Evolutionary conservation across 371 early-diverging fungal species (phyloP).

Genomic region (Mortierella polycephala): DNA sequence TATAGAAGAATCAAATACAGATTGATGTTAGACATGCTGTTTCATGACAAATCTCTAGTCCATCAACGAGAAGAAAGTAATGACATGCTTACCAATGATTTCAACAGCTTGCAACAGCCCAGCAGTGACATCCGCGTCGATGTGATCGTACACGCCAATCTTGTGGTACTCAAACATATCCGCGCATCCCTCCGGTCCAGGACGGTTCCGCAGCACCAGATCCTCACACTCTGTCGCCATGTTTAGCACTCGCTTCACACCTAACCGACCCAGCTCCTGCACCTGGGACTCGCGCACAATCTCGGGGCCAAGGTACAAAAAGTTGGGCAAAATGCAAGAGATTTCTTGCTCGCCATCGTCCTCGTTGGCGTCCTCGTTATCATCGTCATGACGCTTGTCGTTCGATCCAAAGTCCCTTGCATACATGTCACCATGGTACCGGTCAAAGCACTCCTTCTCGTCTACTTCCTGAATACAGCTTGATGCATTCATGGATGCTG

Average conservation of each 20-base stretch:
- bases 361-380: slow-evolving; percentile 12
- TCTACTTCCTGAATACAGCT: slow-evolving; percentile 23
- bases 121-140: slow-evolving; percentile 70
- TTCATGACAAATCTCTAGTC: neutral
- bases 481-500: neutral
- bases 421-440: neutral
- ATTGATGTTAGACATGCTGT: neutral
- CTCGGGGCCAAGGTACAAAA: slow-evolving; percentile 71
- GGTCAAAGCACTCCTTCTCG: slow-evolving; percentile 5
- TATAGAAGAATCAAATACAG: neutral
- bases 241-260: slow-evolving; percentile 66
- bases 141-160: slow-evolving; percentile 66
- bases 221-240: slow-evolving; percentile 78
- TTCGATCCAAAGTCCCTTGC: neutral
- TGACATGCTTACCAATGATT: slow-evolving; percentile 64
- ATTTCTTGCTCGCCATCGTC: slow-evolving; percentile 64
- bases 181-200: slow-evolving; percentile 1
- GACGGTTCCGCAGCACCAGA: slow-evolving; percentile 54
- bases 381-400: slow-evolving; percentile 35
- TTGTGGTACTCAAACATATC: slow-evolving; percentile 61
- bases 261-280: slow-evolving; percentile 57
- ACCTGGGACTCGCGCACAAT: slow-evolving; percentile 64
- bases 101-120: slow-evolving; percentile 69
- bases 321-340: slow-evolving; percentile 69
- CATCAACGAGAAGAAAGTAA: neutral